Evolutionary conservation across 257 asterid species (phyloP).

Genomic region (Plantago major): DNA sequence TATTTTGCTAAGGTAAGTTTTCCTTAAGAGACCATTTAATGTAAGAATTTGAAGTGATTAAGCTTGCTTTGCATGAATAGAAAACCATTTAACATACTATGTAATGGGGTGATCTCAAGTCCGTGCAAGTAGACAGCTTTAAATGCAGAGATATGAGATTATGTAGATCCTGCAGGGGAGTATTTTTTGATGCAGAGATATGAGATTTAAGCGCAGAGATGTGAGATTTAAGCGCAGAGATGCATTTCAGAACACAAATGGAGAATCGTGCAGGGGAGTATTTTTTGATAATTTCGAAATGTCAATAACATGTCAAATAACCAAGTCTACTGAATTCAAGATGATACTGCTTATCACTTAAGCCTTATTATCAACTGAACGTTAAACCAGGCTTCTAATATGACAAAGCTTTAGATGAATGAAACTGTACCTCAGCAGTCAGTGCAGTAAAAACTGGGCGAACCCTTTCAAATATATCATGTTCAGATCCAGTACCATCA

Average conservation of each 20-base stretch:
- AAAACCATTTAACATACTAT: too few relatives aligned
- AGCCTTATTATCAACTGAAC: slow-evolving; percentile 8
- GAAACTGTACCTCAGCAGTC: slow-evolving; percentile 32
- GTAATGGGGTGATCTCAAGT: too few relatives aligned
- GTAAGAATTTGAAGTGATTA: too few relatives aligned
- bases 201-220: too few relatives aligned
- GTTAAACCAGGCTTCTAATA: neutral
- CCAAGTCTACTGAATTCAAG: slow-evolving; percentile 5
- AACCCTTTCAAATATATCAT: slow-evolving; percentile 76
- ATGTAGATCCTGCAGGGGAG: too few relatives aligned
- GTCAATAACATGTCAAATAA: neutral
- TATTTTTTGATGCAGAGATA: too few relatives aligned
- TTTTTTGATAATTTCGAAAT: neutral
- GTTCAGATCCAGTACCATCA: slow-evolving; percentile 84
- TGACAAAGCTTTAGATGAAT: slow-evolving; percentile 1
- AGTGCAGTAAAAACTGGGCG: slow-evolving; percentile 55
- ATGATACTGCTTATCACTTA: slow-evolving; percentile 11
- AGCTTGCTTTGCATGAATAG: too few relatives aligned
- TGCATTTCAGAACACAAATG: neutral
- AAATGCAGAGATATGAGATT: too few relatives aligned
- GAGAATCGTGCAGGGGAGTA: neutral
- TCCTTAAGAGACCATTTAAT: too few relatives aligned
- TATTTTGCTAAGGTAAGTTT: too few relatives aligned
- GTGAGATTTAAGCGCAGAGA: neutral
- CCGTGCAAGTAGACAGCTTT: too few relatives aligned